Evolutionary conservation across 1,284 basidiomycete species (phyloP).

Genomic region (Bjerkandera adusta): DNA sequence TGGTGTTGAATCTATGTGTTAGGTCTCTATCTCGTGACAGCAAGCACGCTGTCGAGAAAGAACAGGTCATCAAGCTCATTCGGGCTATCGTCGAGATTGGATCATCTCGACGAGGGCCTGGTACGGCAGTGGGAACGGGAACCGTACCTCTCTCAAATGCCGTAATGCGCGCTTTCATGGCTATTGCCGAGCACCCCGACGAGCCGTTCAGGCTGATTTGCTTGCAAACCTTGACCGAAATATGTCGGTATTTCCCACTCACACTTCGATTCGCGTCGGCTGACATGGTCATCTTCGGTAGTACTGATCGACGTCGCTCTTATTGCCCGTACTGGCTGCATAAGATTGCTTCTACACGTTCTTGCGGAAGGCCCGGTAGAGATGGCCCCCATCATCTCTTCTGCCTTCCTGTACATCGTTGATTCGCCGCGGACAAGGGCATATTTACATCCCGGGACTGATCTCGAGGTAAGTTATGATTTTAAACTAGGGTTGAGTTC

Average conservation of each 20-base stretch:
- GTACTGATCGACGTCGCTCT: constrained; percentile 86
- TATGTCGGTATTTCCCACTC: constrained; percentile 46
- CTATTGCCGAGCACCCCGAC: constrained; percentile 91
- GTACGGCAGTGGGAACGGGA: constrained; percentile 38
- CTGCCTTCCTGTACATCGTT: constrained; percentile 80
- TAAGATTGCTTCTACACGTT: constrained; percentile 85
- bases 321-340: constrained; percentile 79
- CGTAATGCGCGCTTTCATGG: constrained; percentile 84
- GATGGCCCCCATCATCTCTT: constrained; percentile 81
- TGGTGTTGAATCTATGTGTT: constrained; percentile 5
- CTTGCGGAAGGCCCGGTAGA: constrained; percentile 88
- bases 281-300: constrained; percentile 31
- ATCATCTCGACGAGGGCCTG: constrained; percentile 49
- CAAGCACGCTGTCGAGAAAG: constrained; percentile 83
- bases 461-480: constrained; percentile 71
- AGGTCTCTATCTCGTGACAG: constrained; percentile 87
- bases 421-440: constrained; percentile 85
- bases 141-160: constrained; percentile 69
- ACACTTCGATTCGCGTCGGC: neutral
- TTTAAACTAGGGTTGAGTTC: constrained; percentile 10
- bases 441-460: constrained; percentile 80
- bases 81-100: constrained; percentile 81
- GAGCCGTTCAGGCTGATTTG: constrained; percentile 86
- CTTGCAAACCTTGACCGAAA: constrained; percentile 90
- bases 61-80: constrained; percentile 92